Percentiles rank a stretch among this genome's conserved stretches.
These are phyloP conservation scores for Candida pseudofarinosa DNA, from an alignment of 805 yeast genomes.

Conservation along the genomic window DNA sequence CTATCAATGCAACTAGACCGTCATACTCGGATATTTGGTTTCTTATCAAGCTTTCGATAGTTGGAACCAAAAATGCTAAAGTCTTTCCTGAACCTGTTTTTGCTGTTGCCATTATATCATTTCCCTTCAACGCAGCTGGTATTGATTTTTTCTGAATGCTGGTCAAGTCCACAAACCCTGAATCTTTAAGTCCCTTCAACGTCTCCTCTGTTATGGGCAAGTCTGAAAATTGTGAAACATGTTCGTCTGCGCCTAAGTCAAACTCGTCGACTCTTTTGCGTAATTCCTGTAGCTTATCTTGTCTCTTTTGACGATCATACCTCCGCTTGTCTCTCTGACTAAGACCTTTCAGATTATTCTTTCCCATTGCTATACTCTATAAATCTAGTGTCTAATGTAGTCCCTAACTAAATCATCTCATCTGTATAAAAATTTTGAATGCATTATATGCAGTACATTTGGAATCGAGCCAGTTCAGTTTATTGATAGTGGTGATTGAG, in stretches of 20 bases:
- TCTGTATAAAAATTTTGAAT: slow-evolving; percentile 6
- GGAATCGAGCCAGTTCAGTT: too few relatives aligned
- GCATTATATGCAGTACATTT: slow-evolving; percentile 3
- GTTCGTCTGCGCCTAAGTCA: slow-evolving; percentile 38
- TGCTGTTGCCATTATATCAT: slow-evolving; percentile 84
- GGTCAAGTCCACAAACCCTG: slow-evolving; percentile 78
- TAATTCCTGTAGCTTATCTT: slow-evolving; percentile 38
- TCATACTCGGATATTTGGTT: slow-evolving; percentile 77
- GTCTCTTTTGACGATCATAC: slow-evolving; percentile 25
- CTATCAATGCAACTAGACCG: slow-evolving; percentile 83
- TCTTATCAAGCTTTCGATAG: slow-evolving; percentile 63
- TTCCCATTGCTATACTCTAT: slow-evolving; percentile 16
- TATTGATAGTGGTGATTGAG: too few relatives aligned
- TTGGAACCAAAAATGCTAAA: slow-evolving; percentile 78
- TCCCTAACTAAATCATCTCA: slow-evolving; percentile 3
- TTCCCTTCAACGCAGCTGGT: slow-evolving; percentile 69
- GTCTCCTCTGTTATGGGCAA: slow-evolving; percentile 71
- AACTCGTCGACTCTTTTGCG: slow-evolving; percentile 50
- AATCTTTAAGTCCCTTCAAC: slow-evolving; percentile 65
- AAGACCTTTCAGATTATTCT: slow-evolving; percentile 9
- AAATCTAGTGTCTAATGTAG: neutral
- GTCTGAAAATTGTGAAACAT: slow-evolving; percentile 55
- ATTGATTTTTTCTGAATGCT: slow-evolving; percentile 83
- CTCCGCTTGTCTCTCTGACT: neutral
- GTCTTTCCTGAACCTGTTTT: slow-evolving; percentile 91